Evolutionary conservation across 2,329 filamentous ascomycete species (phyloP).

Genomic region (Xylariales sp.): DNA sequence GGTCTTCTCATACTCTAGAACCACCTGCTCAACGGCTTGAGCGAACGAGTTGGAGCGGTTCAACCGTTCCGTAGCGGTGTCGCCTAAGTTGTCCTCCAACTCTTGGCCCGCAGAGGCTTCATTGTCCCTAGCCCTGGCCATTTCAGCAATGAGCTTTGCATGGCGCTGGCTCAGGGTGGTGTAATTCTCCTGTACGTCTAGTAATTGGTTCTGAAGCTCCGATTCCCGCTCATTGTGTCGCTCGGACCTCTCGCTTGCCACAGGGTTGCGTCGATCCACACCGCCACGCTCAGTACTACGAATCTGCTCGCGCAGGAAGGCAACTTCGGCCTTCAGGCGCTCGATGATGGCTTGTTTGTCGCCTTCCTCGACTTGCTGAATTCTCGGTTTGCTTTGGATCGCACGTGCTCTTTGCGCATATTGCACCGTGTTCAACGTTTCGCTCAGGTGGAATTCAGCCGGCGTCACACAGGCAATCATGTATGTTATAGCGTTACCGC

Average conservation of each 20-base stretch:
- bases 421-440: constrained; percentile 95
- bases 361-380: constrained; percentile 87
- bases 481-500: constrained; percentile 96
- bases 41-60: constrained; percentile 96
- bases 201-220: constrained; percentile 87
- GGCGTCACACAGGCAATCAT: constrained; percentile 99
- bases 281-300: constrained; percentile 71
- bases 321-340: constrained; percentile 85
- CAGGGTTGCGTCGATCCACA: constrained; percentile 47
- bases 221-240: constrained; percentile 78
- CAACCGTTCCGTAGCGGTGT: constrained; percentile 78
- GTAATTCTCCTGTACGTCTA: constrained; percentile 94
- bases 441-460: constrained; percentile 93
- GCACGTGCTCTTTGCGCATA: constrained; percentile 94
- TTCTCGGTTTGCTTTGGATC: constrained; percentile 95
- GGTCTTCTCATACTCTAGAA: constrained; percentile 97
- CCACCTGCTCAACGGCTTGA: constrained; percentile 90
- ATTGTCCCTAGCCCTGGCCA: constrained; percentile 77
- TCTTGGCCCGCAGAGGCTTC: constrained; percentile 56
- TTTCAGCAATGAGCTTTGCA: constrained; percentile 90
- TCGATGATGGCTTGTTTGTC: constrained; percentile 95
- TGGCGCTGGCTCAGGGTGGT: constrained; percentile 85
- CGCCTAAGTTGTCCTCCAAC: constrained; percentile 61
- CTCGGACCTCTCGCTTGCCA: constrained; percentile 67
- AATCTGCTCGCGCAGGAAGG: constrained; percentile 91